Base-by-base conservation (phyloP, 371 early-diverging fungal genomes). In the Rhizopus stolonifer region DNA sequence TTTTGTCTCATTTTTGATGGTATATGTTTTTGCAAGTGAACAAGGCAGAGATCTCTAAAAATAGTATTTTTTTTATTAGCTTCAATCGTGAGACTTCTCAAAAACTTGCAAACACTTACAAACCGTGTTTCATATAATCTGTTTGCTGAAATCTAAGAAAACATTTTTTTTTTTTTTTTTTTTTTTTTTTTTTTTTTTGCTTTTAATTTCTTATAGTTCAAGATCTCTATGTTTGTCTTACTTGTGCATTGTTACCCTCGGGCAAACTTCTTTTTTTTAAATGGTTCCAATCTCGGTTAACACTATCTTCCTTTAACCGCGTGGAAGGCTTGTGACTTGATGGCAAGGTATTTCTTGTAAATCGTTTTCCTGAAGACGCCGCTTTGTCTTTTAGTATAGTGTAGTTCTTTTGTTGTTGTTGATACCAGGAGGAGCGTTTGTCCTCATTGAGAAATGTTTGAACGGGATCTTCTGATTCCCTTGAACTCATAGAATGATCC, bases 261-360 rank as follows among this genome's bases (percentile, higher is more conserved):
- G 31, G 25, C 4, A 17, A 23, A 2, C 15, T 18, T 38, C 15
- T n/a, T 44, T 32, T 15, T 33, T 15, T 31, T 22, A n/a, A 45
- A 22, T 9, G 3, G 3, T 1, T 42, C 6, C 13, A 13, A 0
- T 18, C 34, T 32, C 6, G 10, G 34, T 18, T 10, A 48, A n/a
- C n/a, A n/a, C 19, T 11, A 9, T 15, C n/a, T 44, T 44, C 44
- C 25, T 46, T 15, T 26, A 17, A 26, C 59, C 63, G 64, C 14
- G 60, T 38, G 46, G 47, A 23, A 32, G 60, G 39, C 4, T 65
- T 25, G 6, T 56, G 58, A 24, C 56, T 29, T 3, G 68, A 42
- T 1, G 72, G 68, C n/a, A 72, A 38, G 13, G 72, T 68, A 17
- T 61, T 44, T 34, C 63, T 66, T n/a, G 53, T 60, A 54, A 68